Conservation (phyloP, 495 filamentous ascomycete genomes). For the Talaromyces thailandensis region DNA sequence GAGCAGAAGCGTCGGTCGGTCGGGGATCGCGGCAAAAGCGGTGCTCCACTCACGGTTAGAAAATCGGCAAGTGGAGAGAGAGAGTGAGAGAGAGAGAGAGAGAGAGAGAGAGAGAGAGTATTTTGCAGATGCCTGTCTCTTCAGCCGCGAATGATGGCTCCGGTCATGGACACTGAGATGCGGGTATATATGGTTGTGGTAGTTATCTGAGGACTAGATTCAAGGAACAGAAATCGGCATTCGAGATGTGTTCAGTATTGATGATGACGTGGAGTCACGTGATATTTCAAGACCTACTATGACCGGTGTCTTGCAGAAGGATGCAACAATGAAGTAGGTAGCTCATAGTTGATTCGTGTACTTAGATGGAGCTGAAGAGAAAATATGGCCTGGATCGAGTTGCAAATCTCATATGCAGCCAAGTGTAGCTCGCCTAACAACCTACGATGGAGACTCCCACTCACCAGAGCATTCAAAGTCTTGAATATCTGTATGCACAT, state of each 20-base stretch:
- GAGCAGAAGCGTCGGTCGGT: background rate
- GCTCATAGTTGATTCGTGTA: background rate
- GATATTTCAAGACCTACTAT: background rate
- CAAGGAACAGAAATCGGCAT: background rate
- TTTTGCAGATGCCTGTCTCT: too few relatives aligned
- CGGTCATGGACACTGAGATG: background rate
- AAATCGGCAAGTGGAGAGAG: constrained; percentile 6
- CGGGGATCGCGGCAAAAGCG: background rate
- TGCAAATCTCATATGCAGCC: background rate
- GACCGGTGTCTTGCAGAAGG: background rate
- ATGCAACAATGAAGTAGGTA: background rate
- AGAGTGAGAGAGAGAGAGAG: too few relatives aligned
- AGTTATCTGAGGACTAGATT: background rate
- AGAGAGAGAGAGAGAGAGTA: too few relatives aligned
- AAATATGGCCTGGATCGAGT: background rate
- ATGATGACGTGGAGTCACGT: background rate
- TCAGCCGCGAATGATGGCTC: background rate
- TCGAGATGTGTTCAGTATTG: background rate
- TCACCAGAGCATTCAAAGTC: background rate
- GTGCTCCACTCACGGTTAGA: constrained; percentile 6
- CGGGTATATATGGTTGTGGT: background rate
- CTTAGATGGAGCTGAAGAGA: background rate
- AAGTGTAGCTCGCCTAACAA: background rate
- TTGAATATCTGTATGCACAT: background rate
- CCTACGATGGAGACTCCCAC: background rate